These are phyloP conservation scores for Nicotiana rustica DNA, from an alignment of 305 asterid genomes.

Conservation along the genomic window DNA sequence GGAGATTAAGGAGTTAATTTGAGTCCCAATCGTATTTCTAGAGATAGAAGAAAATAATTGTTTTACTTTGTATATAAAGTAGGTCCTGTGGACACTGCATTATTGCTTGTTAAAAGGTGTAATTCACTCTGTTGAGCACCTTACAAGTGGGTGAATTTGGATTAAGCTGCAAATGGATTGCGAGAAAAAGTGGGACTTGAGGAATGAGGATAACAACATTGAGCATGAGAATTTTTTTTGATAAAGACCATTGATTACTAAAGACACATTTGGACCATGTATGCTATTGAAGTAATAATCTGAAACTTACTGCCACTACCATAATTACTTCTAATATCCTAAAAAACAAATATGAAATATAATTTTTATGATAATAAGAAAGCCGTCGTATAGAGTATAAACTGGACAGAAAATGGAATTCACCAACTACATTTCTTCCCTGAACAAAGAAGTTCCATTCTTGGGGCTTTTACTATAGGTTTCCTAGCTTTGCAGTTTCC, in stretches of 20 bases:
- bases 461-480: background rate
- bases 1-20: background rate
- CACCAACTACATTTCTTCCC: background rate
- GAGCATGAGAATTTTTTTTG: no score
- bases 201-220: conserved; percentile 23
- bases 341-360: background rate
- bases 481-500: conserved; percentile 9
- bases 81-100: conserved; percentile 24
- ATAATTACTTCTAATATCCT: background rate
- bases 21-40: background rate
- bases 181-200: background rate
- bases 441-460: background rate
- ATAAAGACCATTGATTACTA: background rate
- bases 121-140: conserved; percentile 16
- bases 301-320: conserved; percentile 15
- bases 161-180: conserved; percentile 24
- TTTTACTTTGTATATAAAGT: conserved; percentile 17
- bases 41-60: conserved; percentile 9
- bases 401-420: background rate
- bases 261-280: conserved; percentile 27
- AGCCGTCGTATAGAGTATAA: background rate
- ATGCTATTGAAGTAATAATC: background rate
- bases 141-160: background rate
- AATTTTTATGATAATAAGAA: background rate
- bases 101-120: background rate